Evolutionary conservation across 2,329 filamentous ascomycete genomes (phyloP), one percentile per base, ranked within the genome.

Genomic region (Phyllosticta citrichinensis): DNA sequence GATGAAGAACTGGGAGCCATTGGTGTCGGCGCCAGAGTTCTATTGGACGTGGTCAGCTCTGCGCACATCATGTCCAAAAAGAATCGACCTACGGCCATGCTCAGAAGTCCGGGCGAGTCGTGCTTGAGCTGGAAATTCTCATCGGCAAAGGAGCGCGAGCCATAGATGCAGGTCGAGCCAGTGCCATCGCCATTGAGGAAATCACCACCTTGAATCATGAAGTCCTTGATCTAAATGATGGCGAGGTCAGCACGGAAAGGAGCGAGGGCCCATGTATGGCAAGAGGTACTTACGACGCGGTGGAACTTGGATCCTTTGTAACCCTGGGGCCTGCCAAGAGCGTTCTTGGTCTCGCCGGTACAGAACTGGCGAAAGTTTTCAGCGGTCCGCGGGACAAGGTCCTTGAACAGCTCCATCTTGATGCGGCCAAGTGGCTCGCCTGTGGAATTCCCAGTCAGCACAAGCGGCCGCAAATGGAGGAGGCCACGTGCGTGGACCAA

Each of bases 311-410:
- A 88, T 59, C 89, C 89, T 77, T 97, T 97, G 81, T 97, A 99
- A 64, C 94, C 94, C 71, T 95, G 89, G 0, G 92, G 88, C 64
- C 86, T 81, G 35, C 91, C 90, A 10, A 85, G 82, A 57, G 83
- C 75, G 70, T 89, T 89, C 77, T 91, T 96, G 66, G 83, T 86
- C 79, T 97, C 93, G 68, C 94, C 94, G 0, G 93, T 97, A 77
- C 92, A 97, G 77, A 96, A 96, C 71, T 95, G 91, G 55, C 92
- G 89, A 74, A 99, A 97, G 79, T 97, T 97, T 75, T 97, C 94
- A 30, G 91, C 90, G 9, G 94, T 97, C 69, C 87, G 87, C 65
- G 92, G 91, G 0, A 91, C 88, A 22, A 88, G 80, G 75, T 96
- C 83, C 63, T 87, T 85, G 80, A 94, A 97, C 64, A 99, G 84